Base-by-base conservation (phyloP, 805 yeast genomes). In the Blastobotrys peoriensis region DNA sequence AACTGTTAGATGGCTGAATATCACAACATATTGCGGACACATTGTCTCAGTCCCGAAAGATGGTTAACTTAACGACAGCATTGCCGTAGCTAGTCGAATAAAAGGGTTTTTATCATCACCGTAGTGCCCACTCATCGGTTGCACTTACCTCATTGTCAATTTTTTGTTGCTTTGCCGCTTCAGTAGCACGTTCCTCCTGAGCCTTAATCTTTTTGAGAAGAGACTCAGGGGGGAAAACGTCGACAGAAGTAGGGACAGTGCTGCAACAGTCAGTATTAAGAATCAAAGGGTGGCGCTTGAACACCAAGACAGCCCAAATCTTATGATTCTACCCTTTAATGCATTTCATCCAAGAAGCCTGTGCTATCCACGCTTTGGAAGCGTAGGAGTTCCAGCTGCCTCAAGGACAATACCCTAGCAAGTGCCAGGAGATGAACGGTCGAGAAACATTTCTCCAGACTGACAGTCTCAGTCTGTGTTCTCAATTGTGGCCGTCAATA, bases 51-150 rank as follows among this genome's bases (percentile, higher is more conserved):
- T 68, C 86, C 86, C 87, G 87, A 81, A 81, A 81, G 87, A 81
- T 81, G 87, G 87, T 81, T 80, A 78, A 78, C 78, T 73, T 42
- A 67, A 72, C 70, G 75, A 79, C 87, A 77, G 62, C 86, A 81
- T 76, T 53, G 86, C 75, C 55, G 57, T 50, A 65, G 83, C 85
- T 81, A 79, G 86, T 74, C 81, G 71, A 69, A 66, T 65, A 62
- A 61, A 61, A 63, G 65, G 66, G 64, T 68, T 75, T 35, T 41
- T 75, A 71, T 77, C 80, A 76, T 67, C 74, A 68, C 42, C 36
- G 33, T 36, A 23, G 25, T 5, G n/a, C n/a, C n/a, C n/a, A n/a
- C n/a, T n/a, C n/a, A n/a, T n/a, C n/a, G n/a, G n/a, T n/a, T n/a
- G n/a, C 33, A 44, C 48, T 38, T 44, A 38, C 47, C 23, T 36